Base-by-base conservation (phyloP, 371 early-diverging fungal species). In the Basidiobolus meristosporus region DNA sequence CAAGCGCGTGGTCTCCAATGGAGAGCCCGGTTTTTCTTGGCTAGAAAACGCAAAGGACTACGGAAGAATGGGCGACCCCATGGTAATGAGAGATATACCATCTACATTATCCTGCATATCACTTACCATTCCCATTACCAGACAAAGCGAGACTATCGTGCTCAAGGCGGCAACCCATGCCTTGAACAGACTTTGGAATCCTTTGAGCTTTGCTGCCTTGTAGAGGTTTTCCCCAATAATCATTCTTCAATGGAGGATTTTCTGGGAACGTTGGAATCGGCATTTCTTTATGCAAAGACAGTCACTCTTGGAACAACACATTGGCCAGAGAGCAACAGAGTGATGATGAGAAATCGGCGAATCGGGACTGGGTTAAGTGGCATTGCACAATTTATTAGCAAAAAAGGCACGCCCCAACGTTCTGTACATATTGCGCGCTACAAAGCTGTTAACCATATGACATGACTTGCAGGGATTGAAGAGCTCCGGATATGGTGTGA, bases 1-100 rank as follows among this genome's bases (percentile, higher is more conserved):
- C 18, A 37, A 42, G 31, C 48, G 58, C 0, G 49, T 59, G 11
- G 36, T 21, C 10, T 23, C 10, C 0, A 59, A 59, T 22, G 60
- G 60, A 38, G 60, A 59, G 40, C 60, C 60, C 0, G 60, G 60
- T 4, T 51, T 59, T 36, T 46, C 50, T 32, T 59, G 60, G 60
- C 43, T 59, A 43, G 45, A 57, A 19, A 57, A 59, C 32, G 57
- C 60, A 1, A 42, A 46, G 20, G 15, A 11, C n/a, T 59, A 38
- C 19, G 45, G 55, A 9, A 46, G 59, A 34, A 56, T 58, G 59
- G 33, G 19, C 17, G 59, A 48, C 29, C 37, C 26, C 12, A 45
- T 43, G 16, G 43, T 44, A 23, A 11, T 16, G 12, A 23, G 42
- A n/a, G n/a, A n/a, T 9, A 6, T 14, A 16, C n/a, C 15, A 5